Conservation (phyloP, 2,329 filamentous ascomycete genomes). For the Pseudogymnoascus sp. region DNA sequence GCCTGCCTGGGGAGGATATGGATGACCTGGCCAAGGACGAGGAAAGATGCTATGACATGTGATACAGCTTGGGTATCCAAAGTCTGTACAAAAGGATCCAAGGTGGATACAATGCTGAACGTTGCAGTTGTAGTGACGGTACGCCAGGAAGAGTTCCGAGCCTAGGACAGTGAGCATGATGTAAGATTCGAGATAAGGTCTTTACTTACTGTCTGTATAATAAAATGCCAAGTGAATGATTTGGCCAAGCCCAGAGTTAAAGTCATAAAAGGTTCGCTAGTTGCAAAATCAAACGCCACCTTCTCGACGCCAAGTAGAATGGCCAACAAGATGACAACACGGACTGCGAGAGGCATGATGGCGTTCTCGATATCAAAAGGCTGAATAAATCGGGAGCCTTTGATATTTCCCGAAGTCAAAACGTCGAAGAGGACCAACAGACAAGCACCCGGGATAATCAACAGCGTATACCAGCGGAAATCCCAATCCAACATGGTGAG, state of each 20-base stretch:
- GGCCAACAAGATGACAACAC: slow-evolving; percentile 18
- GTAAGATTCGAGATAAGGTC: slow-evolving; percentile 8
- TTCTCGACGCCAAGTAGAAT: slow-evolving; percentile 18
- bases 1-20: slow-evolving; percentile 28
- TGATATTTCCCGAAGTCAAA: background rate
- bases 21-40: slow-evolving; percentile 30
- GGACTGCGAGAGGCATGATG: slow-evolving; percentile 22
- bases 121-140: background rate
- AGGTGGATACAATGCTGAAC: background rate
- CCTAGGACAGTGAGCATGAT: background rate
- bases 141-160: background rate
- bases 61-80: slow-evolving; percentile 7
- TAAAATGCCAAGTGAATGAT: slow-evolving; percentile 32
- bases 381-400: background rate
- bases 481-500: slow-evolving; percentile 28
- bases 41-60: slow-evolving; percentile 25
- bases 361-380: background rate
- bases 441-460: slow-evolving; percentile 25
- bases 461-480: slow-evolving; percentile 21
- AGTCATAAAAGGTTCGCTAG: slow-evolving; percentile 12
- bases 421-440: slow-evolving; percentile 29
- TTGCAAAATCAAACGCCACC: slow-evolving; percentile 23
- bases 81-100: background rate
- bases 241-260: slow-evolving; percentile 28
- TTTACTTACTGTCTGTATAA: slow-evolving; percentile 27